phyloP scores from a whole-genome alignment of 164 flowering plant species.

The Amborella trichopoda region DNA sequence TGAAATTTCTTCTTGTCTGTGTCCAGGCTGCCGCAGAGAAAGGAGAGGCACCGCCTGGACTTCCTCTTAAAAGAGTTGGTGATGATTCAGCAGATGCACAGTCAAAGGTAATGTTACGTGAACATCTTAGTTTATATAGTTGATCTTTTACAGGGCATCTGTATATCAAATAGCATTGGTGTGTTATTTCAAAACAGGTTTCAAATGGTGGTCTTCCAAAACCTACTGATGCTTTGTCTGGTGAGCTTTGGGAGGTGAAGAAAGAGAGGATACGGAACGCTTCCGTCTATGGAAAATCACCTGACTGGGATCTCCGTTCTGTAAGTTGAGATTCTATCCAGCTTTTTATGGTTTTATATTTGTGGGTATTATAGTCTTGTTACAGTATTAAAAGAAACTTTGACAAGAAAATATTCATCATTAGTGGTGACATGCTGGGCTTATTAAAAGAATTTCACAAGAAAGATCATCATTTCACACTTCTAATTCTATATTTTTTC shows the following conservation, averaged over 20 bases:
- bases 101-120: slow-evolving; percentile 35
- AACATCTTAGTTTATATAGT: background rate
- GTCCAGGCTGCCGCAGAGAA: slow-evolving; percentile 95
- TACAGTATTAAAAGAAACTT: no score
- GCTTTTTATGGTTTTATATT: background rate
- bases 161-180: background rate
- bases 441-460: no score
- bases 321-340: slow-evolving; percentile 38
- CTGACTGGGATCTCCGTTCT: slow-evolving; percentile 96
- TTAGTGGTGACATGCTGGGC: no score
- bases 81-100: slow-evolving; percentile 85
- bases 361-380: no score
- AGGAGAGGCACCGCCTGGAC: slow-evolving; percentile 98
- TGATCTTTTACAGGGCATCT: background rate
- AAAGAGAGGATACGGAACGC: slow-evolving; percentile 72
- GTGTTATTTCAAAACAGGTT: slow-evolving; percentile 25
- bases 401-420: no score
- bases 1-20: no score
- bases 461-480: no score
- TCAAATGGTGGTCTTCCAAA: slow-evolving; percentile 61
- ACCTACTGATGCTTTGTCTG: slow-evolving; percentile 83
- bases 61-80: slow-evolving; percentile 91
- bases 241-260: slow-evolving; percentile 92
- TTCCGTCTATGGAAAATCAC: slow-evolving; percentile 68
- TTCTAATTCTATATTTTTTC: no score